Conservation (phyloP, 805 yeast species). For the Kodamaea leandrae region DNA sequence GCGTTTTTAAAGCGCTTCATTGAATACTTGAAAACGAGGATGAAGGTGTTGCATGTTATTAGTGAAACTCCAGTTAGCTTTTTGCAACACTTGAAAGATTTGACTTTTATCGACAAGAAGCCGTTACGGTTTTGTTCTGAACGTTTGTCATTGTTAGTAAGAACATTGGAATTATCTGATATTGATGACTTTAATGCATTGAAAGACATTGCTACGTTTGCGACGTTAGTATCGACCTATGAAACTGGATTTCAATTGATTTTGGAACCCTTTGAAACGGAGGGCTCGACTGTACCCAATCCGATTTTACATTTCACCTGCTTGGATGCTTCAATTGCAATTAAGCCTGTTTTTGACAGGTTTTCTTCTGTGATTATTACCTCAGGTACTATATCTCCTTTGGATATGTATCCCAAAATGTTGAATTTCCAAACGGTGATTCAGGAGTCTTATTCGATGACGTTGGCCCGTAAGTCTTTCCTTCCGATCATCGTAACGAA, state of each 20-base stretch:
- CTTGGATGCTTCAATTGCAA: conserved; percentile 96
- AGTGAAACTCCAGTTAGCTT: conserved; percentile 97
- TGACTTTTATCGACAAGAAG: conserved; percentile 88
- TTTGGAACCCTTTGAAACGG: conserved; percentile 93
- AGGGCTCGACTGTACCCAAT: conserved; percentile 91
- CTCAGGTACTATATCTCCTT: conserved; percentile 96
- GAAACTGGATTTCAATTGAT: conserved; percentile 90
- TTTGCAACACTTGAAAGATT: conserved; percentile 85
- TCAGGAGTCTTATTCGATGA: conserved; percentile 95
- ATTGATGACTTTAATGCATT: conserved; percentile 90
- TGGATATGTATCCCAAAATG: conserved; percentile 99
- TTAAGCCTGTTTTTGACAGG: conserved; percentile 92
- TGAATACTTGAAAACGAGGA: conserved; percentile 92
- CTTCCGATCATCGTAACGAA: conserved; percentile 95
- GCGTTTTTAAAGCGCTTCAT: conserved; percentile 90
- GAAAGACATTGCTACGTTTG: conserved; percentile 95
- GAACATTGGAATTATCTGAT: conserved; percentile 83
- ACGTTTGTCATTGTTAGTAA: conserved; percentile 78
- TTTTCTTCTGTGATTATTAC: conserved; percentile 92
- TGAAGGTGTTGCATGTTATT: conserved; percentile 95
- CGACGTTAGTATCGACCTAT: conserved; percentile 92
- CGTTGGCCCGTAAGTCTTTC: conserved; percentile 86
- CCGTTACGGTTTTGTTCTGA: conserved; percentile 93
- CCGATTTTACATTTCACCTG: conserved; percentile 93
- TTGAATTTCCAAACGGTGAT: conserved; percentile 88